phyloP scores from a whole-genome alignment of 2,329 filamentous ascomycete species.

The Triangularia verruculosa region DNA sequence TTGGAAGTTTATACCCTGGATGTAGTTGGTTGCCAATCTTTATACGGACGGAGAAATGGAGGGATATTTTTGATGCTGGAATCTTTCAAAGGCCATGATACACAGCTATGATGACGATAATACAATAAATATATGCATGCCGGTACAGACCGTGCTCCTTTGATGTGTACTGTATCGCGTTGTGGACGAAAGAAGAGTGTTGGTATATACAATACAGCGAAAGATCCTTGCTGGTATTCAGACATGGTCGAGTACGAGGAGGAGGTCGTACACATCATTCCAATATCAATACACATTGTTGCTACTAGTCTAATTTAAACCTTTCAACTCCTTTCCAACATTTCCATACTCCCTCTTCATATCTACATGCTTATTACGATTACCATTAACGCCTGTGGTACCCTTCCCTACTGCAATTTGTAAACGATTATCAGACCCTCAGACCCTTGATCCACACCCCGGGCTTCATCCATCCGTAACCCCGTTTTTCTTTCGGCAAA shows the following conservation, averaged over 20 bases:
- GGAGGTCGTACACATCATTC: background rate
- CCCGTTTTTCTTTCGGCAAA: background rate
- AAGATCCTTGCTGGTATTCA: no score
- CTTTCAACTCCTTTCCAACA: background rate
- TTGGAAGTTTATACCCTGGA: background rate
- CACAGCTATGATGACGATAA: background rate
- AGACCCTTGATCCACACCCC: background rate
- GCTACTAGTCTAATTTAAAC: background rate
- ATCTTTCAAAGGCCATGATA: background rate
- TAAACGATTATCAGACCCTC: background rate
- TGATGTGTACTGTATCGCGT: background rate
- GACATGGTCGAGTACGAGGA: no score
- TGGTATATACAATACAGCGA: no score
- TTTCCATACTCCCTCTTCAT: background rate
- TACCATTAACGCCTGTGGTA: background rate
- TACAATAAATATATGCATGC: background rate
- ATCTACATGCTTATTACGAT: background rate
- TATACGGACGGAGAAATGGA: background rate
- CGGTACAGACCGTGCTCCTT: background rate
- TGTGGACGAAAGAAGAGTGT: no score
- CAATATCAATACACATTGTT: background rate
- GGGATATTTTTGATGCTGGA: background rate
- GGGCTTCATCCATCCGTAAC: background rate
- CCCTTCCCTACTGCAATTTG: background rate
- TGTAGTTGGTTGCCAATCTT: background rate